Evolutionary conservation across 106 monocot species (phyloP).

Genomic region (Agapanthus africanus): DNA sequence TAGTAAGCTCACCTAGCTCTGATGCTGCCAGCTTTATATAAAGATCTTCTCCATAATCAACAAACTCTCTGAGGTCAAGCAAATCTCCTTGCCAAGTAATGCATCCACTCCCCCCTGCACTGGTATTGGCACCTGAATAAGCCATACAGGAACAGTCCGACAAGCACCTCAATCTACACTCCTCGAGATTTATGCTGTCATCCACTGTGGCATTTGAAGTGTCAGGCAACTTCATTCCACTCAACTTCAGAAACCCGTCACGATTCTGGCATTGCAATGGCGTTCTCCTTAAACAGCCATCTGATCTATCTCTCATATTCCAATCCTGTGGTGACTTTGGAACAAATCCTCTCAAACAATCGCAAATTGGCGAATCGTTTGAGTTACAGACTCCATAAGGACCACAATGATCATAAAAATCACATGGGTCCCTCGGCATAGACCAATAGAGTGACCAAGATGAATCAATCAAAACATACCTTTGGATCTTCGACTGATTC

Average conservation of each 20-base stretch:
- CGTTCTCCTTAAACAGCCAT: conserved; percentile 7
- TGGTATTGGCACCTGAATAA: background rate
- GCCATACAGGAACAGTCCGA: conserved; percentile 8
- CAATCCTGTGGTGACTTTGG: background rate
- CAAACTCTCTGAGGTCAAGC: conserved; percentile 10
- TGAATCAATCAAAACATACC: conserved; percentile 15
- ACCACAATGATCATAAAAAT: background rate
- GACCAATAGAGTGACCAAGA: background rate
- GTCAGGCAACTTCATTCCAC: conserved; percentile 16
- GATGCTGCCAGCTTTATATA: conserved; percentile 5
- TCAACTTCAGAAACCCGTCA: background rate
- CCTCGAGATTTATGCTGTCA: background rate
- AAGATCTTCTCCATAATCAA: background rate
- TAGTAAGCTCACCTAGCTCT: conserved; percentile 2
- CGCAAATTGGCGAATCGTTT: background rate
- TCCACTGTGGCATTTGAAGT: conserved; percentile 8
- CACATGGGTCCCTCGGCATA: background rate
- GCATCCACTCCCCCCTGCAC: background rate
- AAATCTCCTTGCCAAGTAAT: background rate
- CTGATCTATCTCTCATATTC: background rate
- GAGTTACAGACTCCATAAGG: background rate
- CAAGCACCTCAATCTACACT: background rate
- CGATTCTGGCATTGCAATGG: background rate
- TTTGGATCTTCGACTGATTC: conserved; percentile 2
- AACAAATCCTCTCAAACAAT: background rate